Conservation (phyloP, 306 rosid species). For the Sicyos baderoa region DNA sequence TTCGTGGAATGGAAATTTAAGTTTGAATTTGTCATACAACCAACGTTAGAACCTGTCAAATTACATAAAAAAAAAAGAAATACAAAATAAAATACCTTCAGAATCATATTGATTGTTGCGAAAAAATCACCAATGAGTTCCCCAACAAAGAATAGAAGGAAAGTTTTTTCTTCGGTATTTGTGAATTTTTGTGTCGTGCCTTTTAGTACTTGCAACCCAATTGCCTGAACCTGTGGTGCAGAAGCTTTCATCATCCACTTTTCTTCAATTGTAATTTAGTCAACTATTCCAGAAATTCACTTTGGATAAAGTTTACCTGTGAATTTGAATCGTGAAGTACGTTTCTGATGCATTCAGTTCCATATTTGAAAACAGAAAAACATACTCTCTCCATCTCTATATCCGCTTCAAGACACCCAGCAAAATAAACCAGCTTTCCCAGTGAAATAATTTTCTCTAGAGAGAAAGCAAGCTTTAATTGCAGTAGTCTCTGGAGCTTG, state of each 20-base stretch:
- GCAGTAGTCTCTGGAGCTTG: constrained; percentile 36
- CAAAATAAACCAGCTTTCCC: constrained; percentile 50
- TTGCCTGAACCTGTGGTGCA: constrained; percentile 56
- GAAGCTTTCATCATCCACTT: constrained; percentile 25
- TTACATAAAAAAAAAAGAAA: constrained; percentile 11
- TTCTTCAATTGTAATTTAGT: constrained; percentile 19
- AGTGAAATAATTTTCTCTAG: constrained; percentile 61
- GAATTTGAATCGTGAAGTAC: constrained; percentile 52
- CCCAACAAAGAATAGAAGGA: constrained; percentile 60
- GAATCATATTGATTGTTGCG: constrained; percentile 38
- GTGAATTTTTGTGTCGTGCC: constrained; percentile 46
- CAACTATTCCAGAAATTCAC: constrained; percentile 3
- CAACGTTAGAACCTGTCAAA: neutral
- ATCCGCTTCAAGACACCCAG: constrained; percentile 32
- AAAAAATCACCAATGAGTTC: constrained; percentile 57
- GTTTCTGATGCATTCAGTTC: constrained; percentile 51
- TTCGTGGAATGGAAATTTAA: neutral
- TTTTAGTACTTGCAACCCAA: constrained; percentile 77
- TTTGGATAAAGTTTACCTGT: constrained; percentile 44
- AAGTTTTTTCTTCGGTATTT: constrained; percentile 43
- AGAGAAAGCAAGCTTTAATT: constrained; percentile 71
- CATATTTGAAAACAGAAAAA: constrained; percentile 39
- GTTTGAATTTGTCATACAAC: neutral
- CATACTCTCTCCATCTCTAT: constrained; percentile 30
- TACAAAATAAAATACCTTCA: constrained; percentile 44